Evolutionary conservation across 2,329 filamentous ascomycete species (phyloP).

Genomic region (Alternaria atra): DNA sequence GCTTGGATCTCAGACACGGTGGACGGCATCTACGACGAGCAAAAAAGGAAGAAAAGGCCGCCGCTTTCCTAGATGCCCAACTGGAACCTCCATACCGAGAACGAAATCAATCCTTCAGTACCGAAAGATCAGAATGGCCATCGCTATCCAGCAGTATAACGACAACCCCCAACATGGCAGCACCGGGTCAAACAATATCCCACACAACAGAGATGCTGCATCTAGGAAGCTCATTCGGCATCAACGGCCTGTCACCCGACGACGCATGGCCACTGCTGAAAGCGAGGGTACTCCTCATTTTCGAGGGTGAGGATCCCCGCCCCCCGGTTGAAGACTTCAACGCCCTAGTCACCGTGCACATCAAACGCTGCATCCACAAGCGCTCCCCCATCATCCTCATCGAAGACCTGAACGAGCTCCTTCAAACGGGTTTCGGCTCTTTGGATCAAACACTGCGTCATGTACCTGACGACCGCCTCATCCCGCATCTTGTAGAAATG

Average conservation of each 20-base stretch:
- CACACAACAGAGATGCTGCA: conserved; percentile 54
- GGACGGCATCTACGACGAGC: conserved; percentile 81
- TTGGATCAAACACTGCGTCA: conserved; percentile 83
- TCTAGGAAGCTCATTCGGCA: conserved; percentile 58
- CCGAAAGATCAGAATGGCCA: conserved; percentile 51
- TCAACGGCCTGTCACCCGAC: conserved; percentile 64
- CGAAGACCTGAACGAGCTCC: conserved; percentile 78
- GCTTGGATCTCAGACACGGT: conserved; percentile 79
- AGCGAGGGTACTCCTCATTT: conserved; percentile 77
- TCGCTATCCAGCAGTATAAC: conserved; percentile 34
- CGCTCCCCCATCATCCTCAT: conserved; percentile 75
- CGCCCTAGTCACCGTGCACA: conserved; percentile 77
- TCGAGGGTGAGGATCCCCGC: conserved; percentile 80
- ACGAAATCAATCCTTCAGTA: conserved; percentile 51
- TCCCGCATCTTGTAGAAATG: conserved; percentile 88
- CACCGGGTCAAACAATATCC: conserved; percentile 40
- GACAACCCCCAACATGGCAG: conserved; percentile 31
- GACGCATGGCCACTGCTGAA: conserved; percentile 86
- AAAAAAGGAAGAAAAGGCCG: conserved; percentile 62
- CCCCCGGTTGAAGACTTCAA: conserved; percentile 88
- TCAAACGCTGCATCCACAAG: conserved; percentile 79
- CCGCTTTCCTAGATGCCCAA: conserved; percentile 46
- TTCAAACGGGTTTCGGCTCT: conserved; percentile 83
- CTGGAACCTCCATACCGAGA: conserved; percentile 47
- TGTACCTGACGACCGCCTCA: conserved; percentile 85